These are phyloP conservation scores for Cyclotella kingstonii DNA, from an alignment of 108 stramenopile species.

Conservation along the genomic window DNA sequence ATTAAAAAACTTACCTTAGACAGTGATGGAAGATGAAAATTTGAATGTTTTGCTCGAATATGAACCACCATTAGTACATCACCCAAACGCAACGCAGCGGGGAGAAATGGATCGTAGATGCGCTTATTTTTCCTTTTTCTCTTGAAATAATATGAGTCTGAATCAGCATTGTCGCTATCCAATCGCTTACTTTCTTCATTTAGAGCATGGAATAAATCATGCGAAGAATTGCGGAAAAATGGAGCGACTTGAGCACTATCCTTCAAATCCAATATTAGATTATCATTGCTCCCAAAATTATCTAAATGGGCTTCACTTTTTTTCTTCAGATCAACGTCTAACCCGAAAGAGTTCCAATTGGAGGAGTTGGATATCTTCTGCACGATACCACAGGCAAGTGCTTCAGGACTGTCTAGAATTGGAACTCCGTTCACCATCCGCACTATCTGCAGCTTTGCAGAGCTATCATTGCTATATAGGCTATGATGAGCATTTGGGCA, in stretches of 20 bases:
- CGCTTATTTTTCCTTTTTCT: conserved; percentile 29
- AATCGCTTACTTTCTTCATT: conserved; percentile 5
- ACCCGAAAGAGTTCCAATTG: conserved; percentile 76
- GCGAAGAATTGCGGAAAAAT: conserved; percentile 54
- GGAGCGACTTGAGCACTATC: conserved; percentile 79
- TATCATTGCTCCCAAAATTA: neutral
- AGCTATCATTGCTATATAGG: conserved; percentile 2
- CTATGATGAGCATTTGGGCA: neutral
- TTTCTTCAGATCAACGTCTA: conserved; percentile 41
- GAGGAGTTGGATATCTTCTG: conserved; percentile 54
- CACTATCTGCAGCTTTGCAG: conserved; percentile 58
- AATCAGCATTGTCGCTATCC: conserved; percentile 26
- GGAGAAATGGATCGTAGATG: conserved; percentile 27
- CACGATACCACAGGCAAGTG: conserved; percentile 71
- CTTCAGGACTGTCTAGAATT: conserved; percentile 78
- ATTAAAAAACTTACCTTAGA: conserved; percentile 53
- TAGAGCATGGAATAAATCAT: conserved; percentile 42
- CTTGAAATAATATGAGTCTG: conserved; percentile 8
- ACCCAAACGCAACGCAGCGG: conserved; percentile 71
- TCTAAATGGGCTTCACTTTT: conserved; percentile 4
- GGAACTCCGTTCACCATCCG: conserved; percentile 86
- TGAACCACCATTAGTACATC: conserved; percentile 66
- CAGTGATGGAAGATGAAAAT: conserved; percentile 77
- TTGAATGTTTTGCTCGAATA: conserved; percentile 67
- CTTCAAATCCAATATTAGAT: conserved; percentile 51